Evolutionary conservation across 1,284 basidiomycete genomes (phyloP), one percentile per base, ranked within the genome.

Genomic region (Boletus holoroseus): DNA sequence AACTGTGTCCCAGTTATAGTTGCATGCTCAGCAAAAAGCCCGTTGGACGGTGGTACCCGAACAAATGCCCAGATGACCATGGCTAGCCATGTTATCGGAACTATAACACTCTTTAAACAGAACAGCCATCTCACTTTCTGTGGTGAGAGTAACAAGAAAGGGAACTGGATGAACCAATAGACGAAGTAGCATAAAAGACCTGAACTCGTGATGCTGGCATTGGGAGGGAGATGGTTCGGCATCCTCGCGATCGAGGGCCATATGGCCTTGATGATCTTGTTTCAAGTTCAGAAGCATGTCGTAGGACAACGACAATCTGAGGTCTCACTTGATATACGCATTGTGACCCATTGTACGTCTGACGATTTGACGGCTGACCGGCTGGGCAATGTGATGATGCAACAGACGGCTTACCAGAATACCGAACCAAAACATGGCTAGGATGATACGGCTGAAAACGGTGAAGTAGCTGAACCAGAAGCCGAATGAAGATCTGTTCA

Each of bases 391-490:
- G 7, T 5, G 7, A 35, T 2, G 15, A 44, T 9, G 22, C 20
- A 20, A 20, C 20, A 42, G 32, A 24, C 7, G 18, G 13, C 5
- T 45, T 3, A 76, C 76, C 68, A 76, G 76, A 18, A 76, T 70
- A 18, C 74, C 76, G 35, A 79, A 77, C 82, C 82, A 84, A 68
- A 84, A 77, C 71, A 79, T 75, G 34, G 81, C 76, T 30, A 84
- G 72, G 16, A 82, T 67, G 51, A 79, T 73, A 20, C 83, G 76
- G 48, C 79, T 81, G 56, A 85, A 64, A 49, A 85, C 79, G 15
- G 78, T 77, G 60, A 82, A 82, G 57, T 79, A 77, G 57, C 76
- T 76, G 62, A 83, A 76, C 68, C 77, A 82, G 67, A 82, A 83
- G 1, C 83, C 82, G 55, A 79, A 85, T 0, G 78, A 79, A 3